phyloP scores from a whole-genome alignment of 2,329 filamentous ascomycete species.

The Thelonectria discophora region DNA sequence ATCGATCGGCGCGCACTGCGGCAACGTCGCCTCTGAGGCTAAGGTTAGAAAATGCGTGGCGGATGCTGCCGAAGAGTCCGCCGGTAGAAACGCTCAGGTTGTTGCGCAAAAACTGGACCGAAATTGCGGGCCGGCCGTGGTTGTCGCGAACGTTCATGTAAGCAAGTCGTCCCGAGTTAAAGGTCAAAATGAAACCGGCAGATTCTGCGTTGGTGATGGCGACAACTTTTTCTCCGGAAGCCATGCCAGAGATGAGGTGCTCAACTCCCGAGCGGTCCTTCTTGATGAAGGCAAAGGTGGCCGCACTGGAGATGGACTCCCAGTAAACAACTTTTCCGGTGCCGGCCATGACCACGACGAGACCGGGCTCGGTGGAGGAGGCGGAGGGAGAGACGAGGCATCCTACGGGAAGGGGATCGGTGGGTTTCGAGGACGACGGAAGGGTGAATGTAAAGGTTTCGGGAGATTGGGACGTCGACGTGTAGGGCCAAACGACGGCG shows the following conservation, averaged over 20 bases:
- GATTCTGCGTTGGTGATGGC: slow-evolving; percentile 84
- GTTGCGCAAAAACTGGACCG: slow-evolving; percentile 77
- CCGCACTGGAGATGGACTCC: slow-evolving; percentile 92
- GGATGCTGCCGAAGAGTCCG: slow-evolving; percentile 83
- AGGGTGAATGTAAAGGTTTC: slow-evolving; percentile 84
- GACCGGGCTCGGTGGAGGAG: slow-evolving; percentile 80
- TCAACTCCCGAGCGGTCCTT: slow-evolving; percentile 85
- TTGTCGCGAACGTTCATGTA: slow-evolving; percentile 87
- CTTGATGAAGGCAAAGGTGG: slow-evolving; percentile 82
- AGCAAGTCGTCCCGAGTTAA: slow-evolving; percentile 86
- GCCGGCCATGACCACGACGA: slow-evolving; percentile 85
- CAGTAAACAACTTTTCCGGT: slow-evolving; percentile 91
- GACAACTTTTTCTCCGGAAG: slow-evolving; percentile 79
- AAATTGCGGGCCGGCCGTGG: slow-evolving; percentile 84
- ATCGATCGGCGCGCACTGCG: slow-evolving; percentile 78
- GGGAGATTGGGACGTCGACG: slow-evolving; percentile 70
- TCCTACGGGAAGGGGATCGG: slow-evolving; percentile 81
- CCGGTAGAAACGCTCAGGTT: slow-evolving; percentile 63
- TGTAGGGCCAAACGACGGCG: slow-evolving; percentile 92
- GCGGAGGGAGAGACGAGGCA: slow-evolving; percentile 82
- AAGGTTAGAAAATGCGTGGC: slow-evolving; percentile 75
- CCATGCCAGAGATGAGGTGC: slow-evolving; percentile 75
- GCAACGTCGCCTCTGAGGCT: slow-evolving; percentile 80
- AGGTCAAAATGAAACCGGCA: slow-evolving; percentile 84
- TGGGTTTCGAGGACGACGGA: slow-evolving; percentile 73